These are phyloP conservation scores for Hypericum perforatum DNA, from an alignment of 345 rosid species.

Conservation along the genomic window DNA sequence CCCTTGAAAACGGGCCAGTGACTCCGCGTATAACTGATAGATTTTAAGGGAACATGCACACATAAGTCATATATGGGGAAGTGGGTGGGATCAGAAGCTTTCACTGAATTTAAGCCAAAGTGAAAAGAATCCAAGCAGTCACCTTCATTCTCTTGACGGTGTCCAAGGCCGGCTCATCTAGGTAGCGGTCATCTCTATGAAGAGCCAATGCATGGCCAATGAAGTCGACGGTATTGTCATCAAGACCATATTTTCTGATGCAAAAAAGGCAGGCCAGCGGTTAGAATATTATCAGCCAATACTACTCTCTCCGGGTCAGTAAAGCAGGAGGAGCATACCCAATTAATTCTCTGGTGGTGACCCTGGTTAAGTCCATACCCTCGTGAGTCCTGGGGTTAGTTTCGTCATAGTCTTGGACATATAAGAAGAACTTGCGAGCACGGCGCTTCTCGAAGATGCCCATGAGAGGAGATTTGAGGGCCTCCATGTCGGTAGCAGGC, in stretches of 20 bases:
- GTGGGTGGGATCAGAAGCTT: conserved; percentile 2
- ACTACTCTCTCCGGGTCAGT: neutral
- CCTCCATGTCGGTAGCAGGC: conserved; percentile 94
- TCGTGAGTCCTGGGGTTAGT: conserved; percentile 79
- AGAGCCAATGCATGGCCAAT: conserved; percentile 97
- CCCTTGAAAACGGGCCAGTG: conserved; percentile 95
- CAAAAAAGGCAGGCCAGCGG: conserved; percentile 4
- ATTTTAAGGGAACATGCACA: conserved; percentile 10
- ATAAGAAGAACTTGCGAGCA: conserved; percentile 79
- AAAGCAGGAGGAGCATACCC: conserved; percentile 44
- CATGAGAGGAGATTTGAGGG: conserved; percentile 92
- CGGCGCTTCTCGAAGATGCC: conserved; percentile 98
- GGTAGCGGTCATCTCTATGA: conserved; percentile 75
- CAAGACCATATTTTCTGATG: conserved; percentile 81
- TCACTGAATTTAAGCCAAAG: neutral
- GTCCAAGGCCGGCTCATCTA: conserved; percentile 83
- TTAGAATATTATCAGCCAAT: too few relatives aligned
- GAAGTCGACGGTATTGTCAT: conserved; percentile 77
- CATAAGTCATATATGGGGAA: conserved; percentile 7
- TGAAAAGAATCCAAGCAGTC: neutral
- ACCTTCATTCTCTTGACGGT: conserved; percentile 98
- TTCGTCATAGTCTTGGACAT: conserved; percentile 81
- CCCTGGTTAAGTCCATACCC: conserved; percentile 87
- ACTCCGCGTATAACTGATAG: conserved; percentile 73
- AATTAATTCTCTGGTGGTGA: conserved; percentile 71